These are phyloP conservation scores for Fusarium pseudocircinatum DNA, from an alignment of 2,329 filamentous ascomycete genomes.

Conservation along the genomic window DNA sequence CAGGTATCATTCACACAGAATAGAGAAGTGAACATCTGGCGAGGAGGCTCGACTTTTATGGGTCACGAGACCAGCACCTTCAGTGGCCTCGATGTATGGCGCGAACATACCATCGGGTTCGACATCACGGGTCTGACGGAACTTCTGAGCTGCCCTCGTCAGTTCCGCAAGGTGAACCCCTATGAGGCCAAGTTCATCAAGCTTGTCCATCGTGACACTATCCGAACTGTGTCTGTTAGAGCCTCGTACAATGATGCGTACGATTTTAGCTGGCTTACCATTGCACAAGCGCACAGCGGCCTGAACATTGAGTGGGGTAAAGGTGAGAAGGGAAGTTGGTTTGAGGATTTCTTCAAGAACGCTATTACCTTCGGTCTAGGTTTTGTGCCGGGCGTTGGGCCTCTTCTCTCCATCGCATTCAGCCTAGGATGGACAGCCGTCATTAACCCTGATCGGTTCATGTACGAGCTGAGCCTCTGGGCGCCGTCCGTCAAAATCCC, in stretches of 20 bases:
- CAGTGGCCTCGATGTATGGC: not conserved
- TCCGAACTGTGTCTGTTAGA: not conserved
- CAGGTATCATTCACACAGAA: not conserved
- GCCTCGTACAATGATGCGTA: not conserved
- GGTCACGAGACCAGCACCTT: not conserved
- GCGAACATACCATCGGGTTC: not conserved
- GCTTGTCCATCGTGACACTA: not conserved
- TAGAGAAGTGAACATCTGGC: not conserved
- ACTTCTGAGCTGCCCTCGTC: not conserved
- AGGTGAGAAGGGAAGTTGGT: not conserved
- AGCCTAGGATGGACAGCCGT: not conserved
- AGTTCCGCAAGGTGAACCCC: not conserved
- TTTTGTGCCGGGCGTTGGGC: rapidly evolving
- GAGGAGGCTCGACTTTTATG: not conserved
- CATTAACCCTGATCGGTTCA: not conserved
- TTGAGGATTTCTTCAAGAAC: not conserved
- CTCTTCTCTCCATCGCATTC: not conserved
- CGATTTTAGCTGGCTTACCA: not conserved
- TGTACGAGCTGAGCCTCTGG: not conserved
- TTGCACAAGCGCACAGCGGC: not conserved
- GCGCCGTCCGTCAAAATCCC: not conserved
- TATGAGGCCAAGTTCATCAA: not conserved
- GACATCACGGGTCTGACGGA: not conserved
- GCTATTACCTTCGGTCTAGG: not conserved
- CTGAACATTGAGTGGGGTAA: not conserved